Conservation (phyloP, 805 yeast genomes). For the Yarrowia keelungensis region DNA sequence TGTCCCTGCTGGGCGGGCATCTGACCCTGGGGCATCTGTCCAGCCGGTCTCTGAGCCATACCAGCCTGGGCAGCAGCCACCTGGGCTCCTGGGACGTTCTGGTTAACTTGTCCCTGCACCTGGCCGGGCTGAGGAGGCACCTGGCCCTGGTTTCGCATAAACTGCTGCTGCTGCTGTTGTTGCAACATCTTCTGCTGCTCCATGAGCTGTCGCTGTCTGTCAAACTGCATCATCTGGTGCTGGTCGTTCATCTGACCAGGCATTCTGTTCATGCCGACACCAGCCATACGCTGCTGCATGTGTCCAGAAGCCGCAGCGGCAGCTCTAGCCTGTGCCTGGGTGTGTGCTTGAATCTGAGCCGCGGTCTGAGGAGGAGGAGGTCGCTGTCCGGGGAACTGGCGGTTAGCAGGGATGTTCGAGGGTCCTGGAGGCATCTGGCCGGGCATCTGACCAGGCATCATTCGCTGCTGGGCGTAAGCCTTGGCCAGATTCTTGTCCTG, state of each 20-base stretch:
- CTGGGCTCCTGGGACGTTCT: constrained; percentile 10
- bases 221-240: constrained; percentile 45
- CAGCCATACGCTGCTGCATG: constrained; percentile 41
- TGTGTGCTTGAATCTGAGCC: constrained; percentile 44
- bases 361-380: constrained; percentile 36
- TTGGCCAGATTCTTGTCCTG: constrained; percentile 86
- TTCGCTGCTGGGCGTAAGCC: constrained; percentile 48
- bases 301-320: constrained; percentile 36
- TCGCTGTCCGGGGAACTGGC: constrained; percentile 35
- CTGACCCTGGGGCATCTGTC: constrained; percentile 24
- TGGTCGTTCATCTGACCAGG: constrained; percentile 44
- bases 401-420: constrained; percentile 27
- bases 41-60: constrained; percentile 2
- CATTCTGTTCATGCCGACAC: constrained; percentile 44
- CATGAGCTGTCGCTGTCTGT: constrained; percentile 47
- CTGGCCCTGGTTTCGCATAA: constrained; percentile 17
- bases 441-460: constrained; percentile 38
- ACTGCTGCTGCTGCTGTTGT: constrained; percentile 41
- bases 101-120: constrained; percentile 34
- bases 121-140: constrained; percentile 31
- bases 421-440: constrained; percentile 25
- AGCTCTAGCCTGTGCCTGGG: constrained; percentile 36
- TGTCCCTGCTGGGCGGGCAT: constrained; percentile 18
- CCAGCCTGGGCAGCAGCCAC: constrained; percentile 16
- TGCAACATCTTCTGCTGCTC: constrained; percentile 48